Evolutionary conservation across 208 protist genomes (phyloP), one percentile per base, ranked within the genome.

Genomic region (Trypanosoma caninum): DNA sequence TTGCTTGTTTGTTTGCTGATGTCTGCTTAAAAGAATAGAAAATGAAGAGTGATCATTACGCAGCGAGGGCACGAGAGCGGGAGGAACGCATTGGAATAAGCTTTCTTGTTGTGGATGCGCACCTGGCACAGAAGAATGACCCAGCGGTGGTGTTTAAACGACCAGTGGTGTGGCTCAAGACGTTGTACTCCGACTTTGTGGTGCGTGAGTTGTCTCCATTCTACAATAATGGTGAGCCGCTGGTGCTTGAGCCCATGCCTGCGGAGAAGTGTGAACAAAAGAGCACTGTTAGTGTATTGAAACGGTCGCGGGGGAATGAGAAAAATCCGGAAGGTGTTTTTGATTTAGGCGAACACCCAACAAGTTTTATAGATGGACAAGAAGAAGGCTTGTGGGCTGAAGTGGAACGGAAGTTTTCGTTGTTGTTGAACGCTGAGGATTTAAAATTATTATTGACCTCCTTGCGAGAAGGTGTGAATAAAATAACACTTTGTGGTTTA

Each of bases 141-240:
- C 10, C 16, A 3, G 30, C 8, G 6, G 14, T 48, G 57, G 3
- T 25, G 40, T 62, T 46, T 52, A 23, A 41, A 51, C 56, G 60
- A 20, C 52, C 54, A 16, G 42, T 22, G 20, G 86, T 82, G 11
- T 87, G 77, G 0, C 52, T 94, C 5, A 96, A 96, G 41, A 89
- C 82, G 41, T 67, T 92, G 14, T 91, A 84, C 70, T 88, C 87
- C 0, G 90, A 96, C 55, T 96, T 96, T 66, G 79, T 92, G 33
- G 90, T 96, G 35, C 81, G 90, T 11, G 90, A 96, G 59, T 33
- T 88, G 27, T 82, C 78, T 14, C 69, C 72, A 3, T 62, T 80
- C 28, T 91, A 87, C 72, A 59, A 70, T 41, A 44, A 85, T 62
- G 76, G 78, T 16, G 52, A 75, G 4, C 86, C 90, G 9, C 80